phyloP scores from a whole-genome alignment of 192 early-diverging fungal genomes.

The Entomortierella beljakovae region DNA sequence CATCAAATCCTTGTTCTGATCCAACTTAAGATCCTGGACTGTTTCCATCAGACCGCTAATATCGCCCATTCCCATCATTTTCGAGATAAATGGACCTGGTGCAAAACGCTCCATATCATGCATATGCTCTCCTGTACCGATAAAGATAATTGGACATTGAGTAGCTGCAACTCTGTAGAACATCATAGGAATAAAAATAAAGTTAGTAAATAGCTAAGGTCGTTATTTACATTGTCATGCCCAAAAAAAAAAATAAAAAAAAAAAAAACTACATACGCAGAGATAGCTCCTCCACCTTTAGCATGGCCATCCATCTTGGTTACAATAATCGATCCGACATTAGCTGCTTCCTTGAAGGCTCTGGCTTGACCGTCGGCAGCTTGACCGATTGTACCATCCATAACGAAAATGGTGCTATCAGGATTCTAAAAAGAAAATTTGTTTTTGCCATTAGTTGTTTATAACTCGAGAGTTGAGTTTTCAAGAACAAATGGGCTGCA shows the following conservation, averaged over 20 bases:
- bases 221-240: neutral
- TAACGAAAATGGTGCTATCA: conserved; percentile 94
- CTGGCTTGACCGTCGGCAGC: conserved; percentile 93
- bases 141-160: conserved; percentile 92
- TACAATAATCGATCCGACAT: conserved; percentile 96
- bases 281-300: conserved; percentile 98
- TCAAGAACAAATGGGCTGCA: neutral
- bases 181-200: neutral
- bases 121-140: conserved; percentile 97
- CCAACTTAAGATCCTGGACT: conserved; percentile 88
- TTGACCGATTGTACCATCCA: conserved; percentile 99
- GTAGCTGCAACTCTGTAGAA: conserved; percentile 88
- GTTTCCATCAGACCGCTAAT: conserved; percentile 88
- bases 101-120: conserved; percentile 94
- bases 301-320: conserved; percentile 99
- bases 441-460: no score
- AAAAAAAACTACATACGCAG: conserved; percentile 67
- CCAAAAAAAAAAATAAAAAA: neutral
- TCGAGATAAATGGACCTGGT: conserved; percentile 89
- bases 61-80: conserved; percentile 96
- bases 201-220: neutral
- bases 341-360: conserved; percentile 92
- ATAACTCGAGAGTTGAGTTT: neutral
- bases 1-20: conserved; percentile 88
- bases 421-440: conserved; percentile 65